These are phyloP conservation scores for Chamaecyparis obtusa DNA, from an alignment of 75 land plant species.

Conservation along the genomic window DNA sequence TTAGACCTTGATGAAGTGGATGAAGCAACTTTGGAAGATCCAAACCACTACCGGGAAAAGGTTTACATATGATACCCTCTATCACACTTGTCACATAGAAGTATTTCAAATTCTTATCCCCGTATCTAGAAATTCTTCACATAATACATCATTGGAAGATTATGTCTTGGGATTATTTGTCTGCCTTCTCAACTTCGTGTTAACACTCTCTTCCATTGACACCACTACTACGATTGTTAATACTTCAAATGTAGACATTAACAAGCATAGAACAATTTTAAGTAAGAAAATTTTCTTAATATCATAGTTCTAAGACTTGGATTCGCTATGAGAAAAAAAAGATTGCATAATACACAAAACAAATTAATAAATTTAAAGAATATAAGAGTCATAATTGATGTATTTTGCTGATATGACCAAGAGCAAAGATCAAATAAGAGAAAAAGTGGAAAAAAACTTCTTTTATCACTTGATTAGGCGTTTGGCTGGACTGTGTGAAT, in stretches of 20 bases:
- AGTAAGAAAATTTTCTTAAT: background rate
- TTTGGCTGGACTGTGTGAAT: too few species aligned
- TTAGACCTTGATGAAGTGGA: background rate
- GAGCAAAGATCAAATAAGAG: too few species aligned
- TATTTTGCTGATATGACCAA: too few species aligned
- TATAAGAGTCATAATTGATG: too few species aligned
- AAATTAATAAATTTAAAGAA: too few species aligned
- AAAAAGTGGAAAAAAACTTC: too few species aligned
- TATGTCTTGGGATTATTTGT: background rate
- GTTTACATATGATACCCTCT: too few species aligned
- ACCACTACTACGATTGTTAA: background rate
- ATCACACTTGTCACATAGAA: slow-evolving; percentile 67
- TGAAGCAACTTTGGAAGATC: background rate
- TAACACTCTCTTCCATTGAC: background rate
- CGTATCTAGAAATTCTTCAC: slow-evolving; percentile 51
- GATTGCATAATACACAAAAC: too few species aligned
- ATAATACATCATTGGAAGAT: slow-evolving; percentile 11
- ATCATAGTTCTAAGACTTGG: too few species aligned
- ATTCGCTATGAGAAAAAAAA: too few species aligned
- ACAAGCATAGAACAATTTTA: background rate
- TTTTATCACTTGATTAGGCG: too few species aligned
- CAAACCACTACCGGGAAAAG: too few species aligned
- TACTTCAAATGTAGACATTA: background rate
- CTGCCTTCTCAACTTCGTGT: background rate
- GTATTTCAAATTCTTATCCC: slow-evolving; percentile 33